These are phyloP conservation scores for Albatrellus ellisii DNA, from an alignment of 768 basidiomycete species.

Conservation along the genomic window DNA sequence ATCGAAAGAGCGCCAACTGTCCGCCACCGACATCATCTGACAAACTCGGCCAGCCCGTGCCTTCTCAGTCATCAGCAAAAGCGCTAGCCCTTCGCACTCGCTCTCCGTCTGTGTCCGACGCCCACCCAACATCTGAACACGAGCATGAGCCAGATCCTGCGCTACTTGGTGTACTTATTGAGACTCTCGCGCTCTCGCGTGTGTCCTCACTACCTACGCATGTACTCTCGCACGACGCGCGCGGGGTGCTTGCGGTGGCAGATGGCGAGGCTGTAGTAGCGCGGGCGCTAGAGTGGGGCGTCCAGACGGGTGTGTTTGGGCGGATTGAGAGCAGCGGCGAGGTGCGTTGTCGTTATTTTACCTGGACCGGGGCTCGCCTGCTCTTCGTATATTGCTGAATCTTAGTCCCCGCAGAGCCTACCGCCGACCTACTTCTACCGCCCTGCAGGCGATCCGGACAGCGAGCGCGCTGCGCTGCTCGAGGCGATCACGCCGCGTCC, in stretches of 20 bases:
- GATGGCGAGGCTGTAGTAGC: not conserved
- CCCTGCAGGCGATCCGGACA: slow-evolving; percentile 7
- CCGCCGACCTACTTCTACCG: slow-evolving; percentile 12
- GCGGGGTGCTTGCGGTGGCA: not conserved
- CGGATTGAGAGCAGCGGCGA: slow-evolving; percentile 8
- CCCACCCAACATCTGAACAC: not conserved
- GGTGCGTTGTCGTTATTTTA: not conserved
- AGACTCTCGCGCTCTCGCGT: slow-evolving; percentile 12
- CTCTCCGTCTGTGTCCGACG: too few species aligned
- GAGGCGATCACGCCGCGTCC: slow-evolving; percentile 31
- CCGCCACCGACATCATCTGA: too few species aligned
- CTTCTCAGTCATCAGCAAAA: too few species aligned
- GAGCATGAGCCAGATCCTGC: slow-evolving; percentile 6
- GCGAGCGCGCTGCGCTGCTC: slow-evolving; percentile 9
- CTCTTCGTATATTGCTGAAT: not conserved
- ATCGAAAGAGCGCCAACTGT: too few species aligned
- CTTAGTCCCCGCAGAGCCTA: not conserved
- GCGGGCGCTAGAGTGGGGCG: slow-evolving; percentile 10
- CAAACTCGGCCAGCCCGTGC: too few species aligned
- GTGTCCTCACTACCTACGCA: slow-evolving; percentile 7
- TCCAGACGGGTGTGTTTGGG: slow-evolving; percentile 6
- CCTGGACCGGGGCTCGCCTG: too few species aligned
- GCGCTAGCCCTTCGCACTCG: too few species aligned
- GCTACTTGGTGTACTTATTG: slow-evolving; percentile 9
- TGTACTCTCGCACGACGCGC: not conserved